phyloP scores from a whole-genome alignment of 2,329 filamentous ascomycete species.

The Thielaviopsis euricoi region DNA sequence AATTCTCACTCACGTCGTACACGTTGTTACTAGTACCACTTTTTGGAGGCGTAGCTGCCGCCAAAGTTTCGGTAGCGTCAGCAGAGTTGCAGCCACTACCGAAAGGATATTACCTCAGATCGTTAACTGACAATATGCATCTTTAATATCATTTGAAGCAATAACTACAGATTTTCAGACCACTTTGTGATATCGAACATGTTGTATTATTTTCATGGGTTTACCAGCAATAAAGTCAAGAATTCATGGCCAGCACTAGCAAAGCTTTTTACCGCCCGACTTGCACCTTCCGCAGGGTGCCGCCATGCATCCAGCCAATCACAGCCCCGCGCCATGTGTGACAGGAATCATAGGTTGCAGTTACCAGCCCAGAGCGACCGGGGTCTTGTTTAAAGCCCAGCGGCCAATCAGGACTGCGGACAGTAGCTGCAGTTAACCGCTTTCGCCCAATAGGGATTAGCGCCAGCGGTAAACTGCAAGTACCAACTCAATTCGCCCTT shows the following conservation, averaged over 20 bases:
- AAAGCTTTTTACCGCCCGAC: not conserved
- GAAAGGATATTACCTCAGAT: too few species aligned
- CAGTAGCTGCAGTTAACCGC: not conserved
- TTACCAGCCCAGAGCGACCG: not conserved
- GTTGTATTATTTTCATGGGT: not conserved
- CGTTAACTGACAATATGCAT: not conserved
- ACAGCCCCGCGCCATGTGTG: not conserved
- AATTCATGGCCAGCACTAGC: too few species aligned
- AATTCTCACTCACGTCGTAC: not conserved
- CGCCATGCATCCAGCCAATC: not conserved
- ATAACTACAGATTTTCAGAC: too few species aligned
- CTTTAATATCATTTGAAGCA: not conserved
- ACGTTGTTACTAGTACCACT: not conserved
- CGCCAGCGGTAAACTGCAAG: constrained; percentile 5
- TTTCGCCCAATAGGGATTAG: constrained; percentile 7
- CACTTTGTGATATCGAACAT: too few species aligned
- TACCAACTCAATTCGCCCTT: not conserved
- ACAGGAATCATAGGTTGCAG: not conserved
- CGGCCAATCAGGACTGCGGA: constrained; percentile 1
- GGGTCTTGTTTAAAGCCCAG: not conserved
- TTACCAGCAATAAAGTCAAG: not conserved
- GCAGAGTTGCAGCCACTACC: not conserved
- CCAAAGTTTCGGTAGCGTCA: not conserved
- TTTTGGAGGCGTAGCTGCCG: not conserved
- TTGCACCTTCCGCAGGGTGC: not conserved